These are phyloP conservation scores for Metschnikowia aberdeeniae DNA, from an alignment of 805 yeast species.

Conservation along the genomic window DNA sequence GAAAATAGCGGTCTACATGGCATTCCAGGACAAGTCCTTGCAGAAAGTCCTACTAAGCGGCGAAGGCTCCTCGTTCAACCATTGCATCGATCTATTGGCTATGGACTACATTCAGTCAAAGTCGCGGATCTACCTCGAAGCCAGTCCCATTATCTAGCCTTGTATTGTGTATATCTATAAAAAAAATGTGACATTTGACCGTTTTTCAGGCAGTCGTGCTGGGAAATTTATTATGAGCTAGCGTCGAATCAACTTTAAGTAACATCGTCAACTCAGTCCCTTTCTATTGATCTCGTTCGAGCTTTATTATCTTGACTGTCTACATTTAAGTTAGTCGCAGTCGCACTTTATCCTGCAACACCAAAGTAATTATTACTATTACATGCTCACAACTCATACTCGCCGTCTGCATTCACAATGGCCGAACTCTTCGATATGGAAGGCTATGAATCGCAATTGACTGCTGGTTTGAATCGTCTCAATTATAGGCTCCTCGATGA, in stretches of 20 bases:
- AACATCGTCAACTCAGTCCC: no score
- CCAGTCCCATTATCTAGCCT: constrained; percentile 4
- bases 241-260: not conserved
- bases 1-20: constrained; percentile 7
- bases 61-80: not conserved
- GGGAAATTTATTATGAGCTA: not conserved
- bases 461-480: constrained; percentile 16
- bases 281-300: no score
- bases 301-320: no score
- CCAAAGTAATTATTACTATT: not conserved
- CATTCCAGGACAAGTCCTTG: constrained; percentile 12
- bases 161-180: not conserved
- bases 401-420: constrained; percentile 17
- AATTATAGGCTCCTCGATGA: constrained; percentile 25
- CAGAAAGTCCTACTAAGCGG: constrained; percentile 10
- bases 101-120: constrained; percentile 23
- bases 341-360: constrained; percentile 1
- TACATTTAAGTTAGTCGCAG: no score
- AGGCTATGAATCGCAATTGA: constrained; percentile 23
- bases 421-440: constrained; percentile 36
- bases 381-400: not conserved
- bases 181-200: not conserved
- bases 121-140: constrained; percentile 21
- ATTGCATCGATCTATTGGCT: constrained; percentile 12
- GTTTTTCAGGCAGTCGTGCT: no score